Evolutionary conservation across 495 filamentous ascomycete genomes (phyloP), one percentile per base, ranked within the genome.

Genomic region (Aspergillus affinis): DNA sequence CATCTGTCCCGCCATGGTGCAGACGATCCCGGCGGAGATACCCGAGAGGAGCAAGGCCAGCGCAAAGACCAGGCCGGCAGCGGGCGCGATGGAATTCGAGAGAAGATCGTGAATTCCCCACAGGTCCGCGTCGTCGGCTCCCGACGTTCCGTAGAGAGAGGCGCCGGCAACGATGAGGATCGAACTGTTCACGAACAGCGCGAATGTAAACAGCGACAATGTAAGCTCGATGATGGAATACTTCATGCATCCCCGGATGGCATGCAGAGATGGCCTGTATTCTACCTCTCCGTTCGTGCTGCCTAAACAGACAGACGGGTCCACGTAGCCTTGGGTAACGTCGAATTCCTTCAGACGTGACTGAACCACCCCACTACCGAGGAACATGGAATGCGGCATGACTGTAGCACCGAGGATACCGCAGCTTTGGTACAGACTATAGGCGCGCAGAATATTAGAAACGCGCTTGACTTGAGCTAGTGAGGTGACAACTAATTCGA

Each of bases 381-480:
- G 82, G 65, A 92, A 96, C 29, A 97, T 81, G 51, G 87, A 90
- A 72, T 97, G 92, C 5, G 92, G 92, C 92, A 97, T 97, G 21
- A 97, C 91, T 3, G 92, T 97, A 17, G 92, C 92, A 21, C 92
- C 92, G 12, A 97, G 82, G 63, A 97, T 97, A 58, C 92, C 92
- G 67, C 92, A 96, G 55, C 90, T 88, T 73, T 94, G 90, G 75
- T 93, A 96, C 15, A 97, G 72, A 29, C 90, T 90, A 63, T 30
- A 10, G 61, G 58, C 19, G 69, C 53, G 60, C 48, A 32, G 65
- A 48, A 8, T 19, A 4, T 48, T 2, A 10, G 15, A 20, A 13
- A 17, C 13, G 7, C 27, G 12, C 12, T 15, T 41, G 36, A 5
- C 4, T 26, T 26, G n/a, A 26, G 13, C 36, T 7, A 32, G 30